Evolutionary conservation across 768 basidiomycete species (phyloP).

Genomic region (Coprinellus aureogranulatus): DNA sequence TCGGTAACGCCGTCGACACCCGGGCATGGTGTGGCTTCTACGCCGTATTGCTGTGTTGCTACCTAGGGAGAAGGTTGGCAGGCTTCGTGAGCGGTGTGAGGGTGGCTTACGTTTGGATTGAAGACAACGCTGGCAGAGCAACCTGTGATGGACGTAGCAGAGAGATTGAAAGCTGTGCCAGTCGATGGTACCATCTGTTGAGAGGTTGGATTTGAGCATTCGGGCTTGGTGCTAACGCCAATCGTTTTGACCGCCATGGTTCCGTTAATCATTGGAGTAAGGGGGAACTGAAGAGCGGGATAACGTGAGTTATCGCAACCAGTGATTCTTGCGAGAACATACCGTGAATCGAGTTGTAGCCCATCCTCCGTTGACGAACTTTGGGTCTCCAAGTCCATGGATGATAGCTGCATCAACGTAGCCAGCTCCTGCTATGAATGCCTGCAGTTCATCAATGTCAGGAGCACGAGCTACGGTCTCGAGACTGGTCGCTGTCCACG

Average conservation of each 20-base stretch:
- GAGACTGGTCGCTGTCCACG: slow-evolving; percentile 37
- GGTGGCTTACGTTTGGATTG: slow-evolving; percentile 29
- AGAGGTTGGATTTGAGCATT: slow-evolving; percentile 45
- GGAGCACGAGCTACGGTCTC: slow-evolving; percentile 45
- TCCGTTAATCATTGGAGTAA: slow-evolving; percentile 46
- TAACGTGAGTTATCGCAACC: background rate
- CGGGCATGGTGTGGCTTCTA: slow-evolving; percentile 35
- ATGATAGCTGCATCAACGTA: slow-evolving; percentile 46
- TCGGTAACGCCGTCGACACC: slow-evolving; percentile 24
- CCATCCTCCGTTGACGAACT: slow-evolving; percentile 54
- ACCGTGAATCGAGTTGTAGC: slow-evolving; percentile 54
- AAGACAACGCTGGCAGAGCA: slow-evolving; percentile 42
- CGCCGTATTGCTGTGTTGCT: slow-evolving; percentile 50
- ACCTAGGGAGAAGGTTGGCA: slow-evolving; percentile 19
- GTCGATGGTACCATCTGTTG: slow-evolving; percentile 5
- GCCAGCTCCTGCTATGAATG: slow-evolving; percentile 61
- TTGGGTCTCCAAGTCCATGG: slow-evolving; percentile 50
- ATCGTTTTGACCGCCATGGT: slow-evolving; percentile 52
- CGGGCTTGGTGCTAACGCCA: slow-evolving; percentile 43
- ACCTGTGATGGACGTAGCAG: slow-evolving; percentile 46
- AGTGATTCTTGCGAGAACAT: slow-evolving; percentile 8
- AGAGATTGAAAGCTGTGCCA: slow-evolving; percentile 33
- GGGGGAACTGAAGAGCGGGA: slow-evolving; percentile 37
- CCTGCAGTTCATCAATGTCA: slow-evolving; percentile 42
- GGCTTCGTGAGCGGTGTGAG: too few relatives aligned